Percentiles rank a stretch among this genome's conserved stretches.
These are phyloP conservation scores for Aspergillus tubingensis DNA, from an alignment of 2,329 filamentous ascomycete genomes.

Conservation along the genomic window DNA sequence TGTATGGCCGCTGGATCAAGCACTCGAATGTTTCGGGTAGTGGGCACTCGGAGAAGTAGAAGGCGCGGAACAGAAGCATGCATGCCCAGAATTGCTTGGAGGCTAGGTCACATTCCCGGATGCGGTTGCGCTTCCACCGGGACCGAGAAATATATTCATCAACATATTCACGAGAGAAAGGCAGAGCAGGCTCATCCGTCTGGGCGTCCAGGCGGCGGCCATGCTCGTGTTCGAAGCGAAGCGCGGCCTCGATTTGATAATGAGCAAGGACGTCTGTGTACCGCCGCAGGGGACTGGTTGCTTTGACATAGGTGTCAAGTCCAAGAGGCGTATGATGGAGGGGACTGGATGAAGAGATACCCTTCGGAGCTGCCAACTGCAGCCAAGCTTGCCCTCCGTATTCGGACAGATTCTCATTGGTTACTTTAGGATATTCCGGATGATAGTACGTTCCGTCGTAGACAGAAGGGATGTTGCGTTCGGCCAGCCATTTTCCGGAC, in stretches of 20 bases:
- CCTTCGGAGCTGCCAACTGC: conserved; percentile 36
- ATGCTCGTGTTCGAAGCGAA: conserved; percentile 56
- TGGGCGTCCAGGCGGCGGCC: conserved; percentile 44
- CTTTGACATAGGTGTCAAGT: conserved; percentile 56
- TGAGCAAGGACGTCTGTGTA: conserved; percentile 63
- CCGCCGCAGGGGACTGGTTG: conserved; percentile 62
- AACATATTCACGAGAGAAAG: conserved; percentile 53
- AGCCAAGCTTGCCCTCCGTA: conserved; percentile 47
- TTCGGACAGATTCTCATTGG: conserved; percentile 40
- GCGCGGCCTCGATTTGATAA: conserved; percentile 65
- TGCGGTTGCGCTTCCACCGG: conserved; percentile 45
- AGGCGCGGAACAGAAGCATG: conserved; percentile 59
- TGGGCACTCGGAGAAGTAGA: conserved; percentile 55
- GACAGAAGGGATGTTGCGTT: conserved; percentile 39
- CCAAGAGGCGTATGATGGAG: conserved; percentile 55
- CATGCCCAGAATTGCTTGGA: conserved; percentile 52
- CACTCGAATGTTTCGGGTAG: conserved; percentile 53
- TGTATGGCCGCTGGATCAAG: conserved; percentile 32
- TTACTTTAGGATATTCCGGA: conserved; percentile 44
- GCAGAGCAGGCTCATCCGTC: conserved; percentile 40
- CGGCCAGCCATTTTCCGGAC: conserved; percentile 37
- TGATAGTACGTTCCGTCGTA: conserved; percentile 42
- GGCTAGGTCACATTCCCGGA: conserved; percentile 41
- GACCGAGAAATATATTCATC: conserved; percentile 50
- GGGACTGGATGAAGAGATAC: conserved; percentile 50